Base-by-base conservation (phyloP, 345 rosid species). In the Lepidium africanum region DNA sequence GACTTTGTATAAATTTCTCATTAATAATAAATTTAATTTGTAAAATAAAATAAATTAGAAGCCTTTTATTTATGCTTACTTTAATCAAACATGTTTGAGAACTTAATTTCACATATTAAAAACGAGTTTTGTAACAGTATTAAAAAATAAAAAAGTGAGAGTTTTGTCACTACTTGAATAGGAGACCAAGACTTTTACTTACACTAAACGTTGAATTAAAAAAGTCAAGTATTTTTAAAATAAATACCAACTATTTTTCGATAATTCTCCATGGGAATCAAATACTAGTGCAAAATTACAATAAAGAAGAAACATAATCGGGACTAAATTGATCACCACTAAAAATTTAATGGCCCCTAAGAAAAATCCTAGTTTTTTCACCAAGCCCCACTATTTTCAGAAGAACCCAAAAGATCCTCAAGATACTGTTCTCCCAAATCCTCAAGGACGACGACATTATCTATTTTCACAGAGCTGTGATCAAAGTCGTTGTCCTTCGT, bases 381-480 rank as follows among this genome's bases (percentile, higher is more conserved):
- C 76, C 75, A 72, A 36, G 71, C 65, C 43, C 65, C 48, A 53
- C 65, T 69, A 51, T 21, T 74, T 51, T 81, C 70, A 58, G 83
- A 80, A 14, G 84, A 74, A 43, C 54, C 77, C 67, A 90, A 59
- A 21, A 92, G 83, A 46, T 88, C 63, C 42, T 92, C 97, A 70
- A 92, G 82, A 42, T 79, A 88, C 72, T 92, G 86, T 21, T 85
- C 70, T 32, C 97, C 97, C 67, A 85, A 81, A 81, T 92, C 98
- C 78, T 92, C 96, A 38, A 90, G 70, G 5, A 86, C 91, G 63
- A 90, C 79, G 12, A 76, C 81, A 71, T 85, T 86, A 27, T 83
- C 81, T 35, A 79, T 45, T 43, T 76, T 78, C 39, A 61, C 42
- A 3, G 82, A 72, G 7, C 69, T 6, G 36, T 74, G 49, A 67